A percentile compares a stretch with the other conserved stretches of the same genome.
These are phyloP conservation scores for Naganishia albida DNA, from an alignment of 1,284 basidiomycete genomes.

Conservation along the genomic window DNA sequence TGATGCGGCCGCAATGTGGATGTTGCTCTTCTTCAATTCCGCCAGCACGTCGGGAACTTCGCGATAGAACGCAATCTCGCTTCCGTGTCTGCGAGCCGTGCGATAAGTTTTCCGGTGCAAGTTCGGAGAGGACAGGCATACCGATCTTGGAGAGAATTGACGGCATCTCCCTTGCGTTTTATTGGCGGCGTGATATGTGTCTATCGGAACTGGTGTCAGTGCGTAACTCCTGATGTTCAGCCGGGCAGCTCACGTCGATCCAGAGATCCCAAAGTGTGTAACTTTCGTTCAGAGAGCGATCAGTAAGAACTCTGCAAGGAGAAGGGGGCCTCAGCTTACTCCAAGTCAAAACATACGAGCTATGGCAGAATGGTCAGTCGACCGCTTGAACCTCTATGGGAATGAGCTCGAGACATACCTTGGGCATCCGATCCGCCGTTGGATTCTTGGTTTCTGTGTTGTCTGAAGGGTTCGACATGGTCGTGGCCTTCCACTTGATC, in stretches of 20 bases:
- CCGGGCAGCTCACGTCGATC: conserved; percentile 10
- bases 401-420: neutral
- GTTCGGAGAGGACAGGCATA: neutral
- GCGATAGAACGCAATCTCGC: conserved; percentile 17
- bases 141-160: conserved; percentile 28
- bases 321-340: neutral
- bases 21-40: conserved; percentile 59
- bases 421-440: conserved; percentile 19
- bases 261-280: conserved; percentile 25
- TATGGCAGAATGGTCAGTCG: neutral
- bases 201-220: neutral
- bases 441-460: conserved; percentile 12
- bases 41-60: conserved; percentile 62
- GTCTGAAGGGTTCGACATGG: conserved; percentile 12
- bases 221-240: neutral
- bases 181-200: conserved; percentile 31
- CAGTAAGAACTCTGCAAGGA: neutral
- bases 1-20: conserved; percentile 72
- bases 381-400: neutral
- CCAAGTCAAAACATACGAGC: conserved; percentile 26
- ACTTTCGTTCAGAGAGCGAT: neutral
- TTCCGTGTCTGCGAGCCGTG: conserved; percentile 3
- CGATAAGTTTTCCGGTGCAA: neutral
- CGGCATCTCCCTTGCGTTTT: conserved; percentile 30
- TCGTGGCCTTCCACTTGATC: too few species aligned